Evolutionary conservation across 2,329 filamentous ascomycete genomes (phyloP), one percentile per base, ranked within the genome.

Genomic region (Xylaria sp.): DNA sequence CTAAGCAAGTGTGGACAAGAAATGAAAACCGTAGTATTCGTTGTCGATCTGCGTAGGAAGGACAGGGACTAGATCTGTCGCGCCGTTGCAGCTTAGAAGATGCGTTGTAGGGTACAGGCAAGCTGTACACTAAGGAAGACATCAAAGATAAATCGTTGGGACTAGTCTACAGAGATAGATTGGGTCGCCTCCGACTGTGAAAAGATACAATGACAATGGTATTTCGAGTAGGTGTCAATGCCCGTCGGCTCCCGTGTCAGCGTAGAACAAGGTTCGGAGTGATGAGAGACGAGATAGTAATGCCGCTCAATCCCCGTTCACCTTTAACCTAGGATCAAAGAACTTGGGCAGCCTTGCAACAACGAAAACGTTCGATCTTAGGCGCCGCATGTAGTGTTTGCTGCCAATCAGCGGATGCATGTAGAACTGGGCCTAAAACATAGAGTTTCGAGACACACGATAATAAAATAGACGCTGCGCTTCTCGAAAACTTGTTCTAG

Each of bases 401-500:
- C 50, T 39, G 13, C 58, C 47, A 63, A 59, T 51, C 31, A 62
- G 29, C 7, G n/a, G n/a, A 33, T 25, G 29, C 44, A 49, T 33
- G 31, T 22, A 38, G 54, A 45, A 36, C 42, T 17, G 5, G 39
- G 17, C 38, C 49, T 22, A 13, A 20, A 5, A 38, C 38, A 20
- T 25, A 38, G 17, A 53, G 33, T 39, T 44, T 54, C 20, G 7
- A 36, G 22, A 57, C 25, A 55, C 10, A 17, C 17, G 25, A 42
- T 42, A 17, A 27, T 45, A 22, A 39, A n/a, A 59, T 54, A 64
- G 27, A 44, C 51, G 62, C 63, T 58, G 67, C 70, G 67, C 66
- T 69, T 72, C 66, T 71, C 53, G 57, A 70, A 70, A 61, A 65
- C 50, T 56, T 55, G 44, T 70, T 57, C 45, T 62, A 57, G 36